These are phyloP conservation scores for Aphanomyces invadans DNA, from an alignment of 352 stramenopile species.

Conservation along the genomic window DNA sequence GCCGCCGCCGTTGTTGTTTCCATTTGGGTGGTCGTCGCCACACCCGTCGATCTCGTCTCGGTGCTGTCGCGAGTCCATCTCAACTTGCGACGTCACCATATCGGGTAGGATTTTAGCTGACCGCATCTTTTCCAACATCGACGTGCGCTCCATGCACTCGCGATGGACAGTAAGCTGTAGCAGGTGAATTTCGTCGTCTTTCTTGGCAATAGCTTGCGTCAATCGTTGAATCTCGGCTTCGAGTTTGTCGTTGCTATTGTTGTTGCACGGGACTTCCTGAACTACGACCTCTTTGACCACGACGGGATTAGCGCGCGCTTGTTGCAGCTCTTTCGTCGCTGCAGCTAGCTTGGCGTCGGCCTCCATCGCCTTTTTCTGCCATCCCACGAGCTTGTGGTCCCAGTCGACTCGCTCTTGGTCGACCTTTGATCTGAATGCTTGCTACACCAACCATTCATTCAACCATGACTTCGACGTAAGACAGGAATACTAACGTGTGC, in stretches of 20 bases:
- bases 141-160: constrained; percentile 74
- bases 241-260: background rate
- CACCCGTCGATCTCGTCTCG: constrained; percentile 15
- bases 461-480: too few species aligned
- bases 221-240: constrained; percentile 28
- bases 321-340: background rate
- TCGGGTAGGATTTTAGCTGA: constrained; percentile 61
- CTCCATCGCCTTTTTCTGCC: background rate
- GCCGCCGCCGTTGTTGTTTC: constrained; percentile 28
- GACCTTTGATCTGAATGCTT: background rate
- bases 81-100: constrained; percentile 23
- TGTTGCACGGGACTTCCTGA: background rate
- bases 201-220: constrained; percentile 19
- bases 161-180: constrained; percentile 76
- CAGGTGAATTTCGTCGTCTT: constrained; percentile 53
- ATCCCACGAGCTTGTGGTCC: constrained; percentile 12
- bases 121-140: constrained; percentile 62
- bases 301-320: background rate
- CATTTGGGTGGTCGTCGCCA: constrained; percentile 27
- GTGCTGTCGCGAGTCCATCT: too few species aligned
- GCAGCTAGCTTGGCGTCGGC: background rate
- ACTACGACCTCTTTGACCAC: background rate
- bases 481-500: constrained; percentile 21
- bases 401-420: background rate
- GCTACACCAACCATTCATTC: background rate